phyloP scores from a whole-genome alignment of 148 eudicot species.

The Nepenthes gracilis region DNA sequence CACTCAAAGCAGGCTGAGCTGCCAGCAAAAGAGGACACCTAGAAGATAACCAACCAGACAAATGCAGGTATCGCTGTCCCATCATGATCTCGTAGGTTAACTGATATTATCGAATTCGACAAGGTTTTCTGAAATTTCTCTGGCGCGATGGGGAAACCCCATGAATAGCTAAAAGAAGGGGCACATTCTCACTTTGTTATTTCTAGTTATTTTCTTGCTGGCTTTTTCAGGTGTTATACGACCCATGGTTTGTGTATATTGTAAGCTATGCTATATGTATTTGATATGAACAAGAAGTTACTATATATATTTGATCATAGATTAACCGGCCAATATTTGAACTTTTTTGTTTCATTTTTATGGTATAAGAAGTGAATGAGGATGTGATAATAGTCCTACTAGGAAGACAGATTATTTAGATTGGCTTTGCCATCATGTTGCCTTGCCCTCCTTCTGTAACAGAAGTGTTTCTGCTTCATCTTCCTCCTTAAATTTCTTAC shows the following conservation, averaged over 20 bases:
- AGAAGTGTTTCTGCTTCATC: no score
- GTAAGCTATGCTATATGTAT: constrained; percentile 1
- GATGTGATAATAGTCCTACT: no score
- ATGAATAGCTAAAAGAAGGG: not conserved
- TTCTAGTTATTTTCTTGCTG: constrained; percentile 1
- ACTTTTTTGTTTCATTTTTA: no score
- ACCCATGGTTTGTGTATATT: constrained; percentile 24
- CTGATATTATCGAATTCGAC: constrained; percentile 8
- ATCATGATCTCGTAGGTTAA: constrained; percentile 22
- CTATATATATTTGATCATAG: not conserved
- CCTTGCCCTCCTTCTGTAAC: no score
- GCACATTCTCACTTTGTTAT: not conserved
- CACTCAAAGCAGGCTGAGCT: constrained; percentile 27
- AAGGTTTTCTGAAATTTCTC: constrained; percentile 1
- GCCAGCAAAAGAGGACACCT: constrained; percentile 20
- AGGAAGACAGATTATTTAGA: no score
- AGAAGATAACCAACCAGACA: constrained; percentile 26
- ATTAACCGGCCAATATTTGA: no score
- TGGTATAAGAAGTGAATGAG: no score
- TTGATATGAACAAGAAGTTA: not conserved
- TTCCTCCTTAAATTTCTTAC: no score
- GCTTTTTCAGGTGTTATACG: constrained; percentile 14
- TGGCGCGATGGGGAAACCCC: not conserved
- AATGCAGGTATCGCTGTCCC: constrained; percentile 42
- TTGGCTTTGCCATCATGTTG: no score